A percentile compares a stretch with the other conserved stretches of the same genome.
phyloP scores from a whole-genome alignment of 2,329 filamentous ascomycete genomes.

The Pseudogymnoascus sp. region DNA sequence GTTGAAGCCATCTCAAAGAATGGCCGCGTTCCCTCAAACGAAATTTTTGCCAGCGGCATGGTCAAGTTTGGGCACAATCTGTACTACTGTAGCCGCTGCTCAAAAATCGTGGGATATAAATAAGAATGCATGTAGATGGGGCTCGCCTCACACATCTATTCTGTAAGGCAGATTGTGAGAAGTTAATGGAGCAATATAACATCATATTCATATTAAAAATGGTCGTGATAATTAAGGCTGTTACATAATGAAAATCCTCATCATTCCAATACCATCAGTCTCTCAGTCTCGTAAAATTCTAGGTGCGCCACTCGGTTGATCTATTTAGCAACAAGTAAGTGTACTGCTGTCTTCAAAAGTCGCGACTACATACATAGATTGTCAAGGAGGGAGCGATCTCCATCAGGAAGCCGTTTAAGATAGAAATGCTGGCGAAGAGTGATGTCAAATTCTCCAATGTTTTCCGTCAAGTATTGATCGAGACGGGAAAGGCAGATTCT shows the following conservation, averaged over 20 bases:
- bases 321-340: not conserved
- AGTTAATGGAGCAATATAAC: not conserved
- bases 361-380: not conserved
- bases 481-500: not conserved
- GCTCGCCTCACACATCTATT: no score
- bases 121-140: constrained; percentile 43
- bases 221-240: not conserved
- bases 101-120: constrained; percentile 55
- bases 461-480: not conserved
- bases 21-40: constrained; percentile 38
- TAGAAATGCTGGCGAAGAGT: not conserved
- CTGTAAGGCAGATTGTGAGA: no score
- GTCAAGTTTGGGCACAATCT: constrained; percentile 56
- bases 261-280: no score
- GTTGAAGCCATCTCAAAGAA: constrained; percentile 47
- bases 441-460: not conserved
- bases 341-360: not conserved
- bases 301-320: no score
- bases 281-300: no score
- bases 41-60: constrained; percentile 51
- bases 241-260: not conserved
- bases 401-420: not conserved
- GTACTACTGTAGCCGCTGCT: constrained; percentile 58
- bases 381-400: not conserved
- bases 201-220: not conserved